Evolutionary conservation across 108 stramenopile genomes (phyloP).

Genomic region (Fistulifera pelliculosa): DNA sequence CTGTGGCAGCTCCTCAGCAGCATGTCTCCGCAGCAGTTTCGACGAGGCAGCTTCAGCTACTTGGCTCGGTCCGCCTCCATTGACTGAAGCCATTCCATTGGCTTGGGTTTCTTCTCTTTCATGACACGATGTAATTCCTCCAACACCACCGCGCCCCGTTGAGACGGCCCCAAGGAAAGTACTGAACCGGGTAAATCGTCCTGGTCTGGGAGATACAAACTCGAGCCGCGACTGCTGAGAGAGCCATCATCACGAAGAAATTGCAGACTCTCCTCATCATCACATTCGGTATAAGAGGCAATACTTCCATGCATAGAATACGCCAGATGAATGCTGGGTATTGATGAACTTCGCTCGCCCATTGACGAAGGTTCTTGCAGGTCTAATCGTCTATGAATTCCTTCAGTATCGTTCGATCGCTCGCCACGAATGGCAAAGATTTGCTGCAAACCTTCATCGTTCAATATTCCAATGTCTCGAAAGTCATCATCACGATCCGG

Average conservation of each 20-base stretch:
- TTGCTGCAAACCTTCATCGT: too few species aligned
- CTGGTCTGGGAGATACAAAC: conserved; percentile 6
- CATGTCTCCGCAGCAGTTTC: conserved; percentile 10
- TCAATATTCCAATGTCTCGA: too few species aligned
- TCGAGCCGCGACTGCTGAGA: conserved; percentile 9
- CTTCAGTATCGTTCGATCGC: too few species aligned
- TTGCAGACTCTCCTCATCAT: neutral
- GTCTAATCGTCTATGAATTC: too few species aligned
- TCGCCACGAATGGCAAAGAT: too few species aligned
- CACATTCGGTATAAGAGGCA: conserved; percentile 14
- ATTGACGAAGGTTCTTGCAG: neutral
- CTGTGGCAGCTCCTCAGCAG: too few species aligned
- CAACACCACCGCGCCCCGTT: neutral
- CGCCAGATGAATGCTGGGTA: conserved; percentile 20
- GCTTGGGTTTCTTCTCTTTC: conserved; percentile 2
- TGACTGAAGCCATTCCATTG: conserved; percentile 13
- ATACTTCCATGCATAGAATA: conserved; percentile 10
- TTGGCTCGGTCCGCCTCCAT: conserved; percentile 8
- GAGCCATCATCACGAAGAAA: conserved; percentile 7
- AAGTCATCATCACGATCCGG: too few species aligned
- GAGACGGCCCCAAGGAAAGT: neutral
- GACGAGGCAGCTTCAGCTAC: conserved; percentile 13
- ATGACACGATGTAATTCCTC: too few species aligned
- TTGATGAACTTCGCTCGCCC: conserved; percentile 12
- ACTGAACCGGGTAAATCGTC: neutral